phyloP scores from a whole-genome alignment of 768 basidiomycete species.

The Hypsizygus marmoreus region DNA sequence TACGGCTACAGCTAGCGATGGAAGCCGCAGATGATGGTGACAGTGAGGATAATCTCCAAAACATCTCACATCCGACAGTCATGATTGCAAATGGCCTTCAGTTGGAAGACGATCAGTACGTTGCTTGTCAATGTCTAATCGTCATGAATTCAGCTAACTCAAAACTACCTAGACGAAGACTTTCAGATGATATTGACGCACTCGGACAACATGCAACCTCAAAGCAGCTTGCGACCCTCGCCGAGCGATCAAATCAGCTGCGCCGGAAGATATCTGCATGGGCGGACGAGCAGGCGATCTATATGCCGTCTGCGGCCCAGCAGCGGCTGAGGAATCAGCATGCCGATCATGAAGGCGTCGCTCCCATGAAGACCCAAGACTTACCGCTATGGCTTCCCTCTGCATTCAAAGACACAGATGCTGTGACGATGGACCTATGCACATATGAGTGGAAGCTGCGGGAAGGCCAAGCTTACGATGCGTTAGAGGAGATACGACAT shows the following conservation, averaged over 20 bases:
- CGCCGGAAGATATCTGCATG: not conserved
- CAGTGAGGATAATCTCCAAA: not conserved
- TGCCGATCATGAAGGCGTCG: not conserved
- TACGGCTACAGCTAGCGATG: not conserved
- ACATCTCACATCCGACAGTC: not conserved
- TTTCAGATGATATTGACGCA: not conserved
- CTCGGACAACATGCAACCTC: slow-evolving; percentile 2
- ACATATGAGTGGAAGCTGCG: not conserved
- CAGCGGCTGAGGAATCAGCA: not conserved
- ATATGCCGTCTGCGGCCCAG: not conserved
- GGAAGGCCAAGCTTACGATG: slow-evolving; percentile 2
- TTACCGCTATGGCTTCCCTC: slow-evolving; percentile 4
- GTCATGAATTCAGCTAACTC: too few species aligned
- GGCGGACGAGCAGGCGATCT: not conserved
- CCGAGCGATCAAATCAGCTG: not conserved
- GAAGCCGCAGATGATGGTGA: not conserved
- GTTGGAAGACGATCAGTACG: slow-evolving; percentile 5
- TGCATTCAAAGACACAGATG: not conserved
- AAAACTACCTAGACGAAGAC: not conserved
- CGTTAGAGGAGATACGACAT: slow-evolving; percentile 4
- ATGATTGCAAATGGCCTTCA: slow-evolving; percentile 6
- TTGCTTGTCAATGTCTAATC: too few species aligned
- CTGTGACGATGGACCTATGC: not conserved
- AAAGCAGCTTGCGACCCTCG: not conserved
- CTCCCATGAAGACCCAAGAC: not conserved